These are phyloP conservation scores for Citrus maxima DNA, from an alignment of 345 rosid genomes.

Conservation along the genomic window DNA sequence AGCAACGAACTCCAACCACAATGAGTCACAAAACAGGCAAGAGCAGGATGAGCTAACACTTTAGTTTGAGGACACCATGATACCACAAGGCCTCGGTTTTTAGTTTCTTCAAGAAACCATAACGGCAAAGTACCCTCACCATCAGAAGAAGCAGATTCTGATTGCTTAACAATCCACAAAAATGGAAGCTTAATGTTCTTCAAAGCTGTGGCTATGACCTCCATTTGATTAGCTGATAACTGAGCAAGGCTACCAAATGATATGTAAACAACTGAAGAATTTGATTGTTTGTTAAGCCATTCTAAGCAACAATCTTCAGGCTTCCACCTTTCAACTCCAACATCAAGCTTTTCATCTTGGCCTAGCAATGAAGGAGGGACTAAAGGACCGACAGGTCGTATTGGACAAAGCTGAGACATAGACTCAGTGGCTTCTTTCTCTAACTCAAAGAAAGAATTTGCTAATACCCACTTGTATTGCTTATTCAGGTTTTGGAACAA, in stretches of 20 bases:
- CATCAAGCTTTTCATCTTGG: slow-evolving; percentile 18
- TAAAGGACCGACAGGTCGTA: slow-evolving; percentile 46
- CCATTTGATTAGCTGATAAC: slow-evolving; percentile 31
- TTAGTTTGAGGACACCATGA: slow-evolving; percentile 50
- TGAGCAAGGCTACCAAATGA: slow-evolving; percentile 47
- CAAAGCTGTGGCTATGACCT: slow-evolving; percentile 34
- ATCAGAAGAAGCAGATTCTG: slow-evolving; percentile 9
- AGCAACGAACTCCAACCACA: slow-evolving; percentile 59
- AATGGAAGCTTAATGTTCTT: slow-evolving; percentile 28
- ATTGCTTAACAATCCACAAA: slow-evolving; percentile 45
- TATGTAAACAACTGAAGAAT: slow-evolving; percentile 37
- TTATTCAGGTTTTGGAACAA: slow-evolving; percentile 28
- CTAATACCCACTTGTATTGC: slow-evolving; percentile 36
- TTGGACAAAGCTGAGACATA: slow-evolving; percentile 34
- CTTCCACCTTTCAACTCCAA: slow-evolving; percentile 36
- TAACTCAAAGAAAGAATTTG: slow-evolving; percentile 43
- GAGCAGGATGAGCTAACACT: slow-evolving; percentile 37
- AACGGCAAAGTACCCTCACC: slow-evolving; percentile 28
- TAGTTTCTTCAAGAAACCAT: slow-evolving; percentile 31
- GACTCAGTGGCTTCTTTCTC: slow-evolving; percentile 38
- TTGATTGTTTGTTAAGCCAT: slow-evolving; percentile 36
- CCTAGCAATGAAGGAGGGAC: slow-evolving; percentile 41
- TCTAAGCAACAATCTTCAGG: slow-evolving; percentile 37
- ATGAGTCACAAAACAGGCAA: slow-evolving; percentile 47
- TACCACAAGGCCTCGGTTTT: slow-evolving; percentile 37